These are phyloP conservation scores for Scalesia atractyloides DNA, from an alignment of 129 eudicot genomes.

Conservation along the genomic window DNA sequence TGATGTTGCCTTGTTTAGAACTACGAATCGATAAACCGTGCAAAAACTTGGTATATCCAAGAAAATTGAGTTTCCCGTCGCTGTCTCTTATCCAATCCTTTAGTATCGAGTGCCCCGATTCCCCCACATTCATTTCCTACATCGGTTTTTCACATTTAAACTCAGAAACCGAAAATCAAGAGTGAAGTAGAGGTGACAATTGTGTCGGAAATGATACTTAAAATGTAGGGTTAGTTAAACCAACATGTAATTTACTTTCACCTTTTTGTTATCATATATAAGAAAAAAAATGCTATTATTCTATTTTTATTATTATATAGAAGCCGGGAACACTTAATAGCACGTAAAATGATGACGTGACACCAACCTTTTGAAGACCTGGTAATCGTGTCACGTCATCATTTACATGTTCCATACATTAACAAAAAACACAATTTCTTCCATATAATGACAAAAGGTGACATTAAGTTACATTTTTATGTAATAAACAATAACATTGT, in stretches of 20 bases:
- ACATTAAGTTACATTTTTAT: background rate
- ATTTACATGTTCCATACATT: background rate
- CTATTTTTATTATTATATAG: background rate
- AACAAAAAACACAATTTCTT: background rate
- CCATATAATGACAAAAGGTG: background rate
- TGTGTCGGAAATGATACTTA: background rate
- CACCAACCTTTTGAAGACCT: too few species aligned
- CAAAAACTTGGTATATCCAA: slow-evolving; percentile 92
- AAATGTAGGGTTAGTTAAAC: background rate
- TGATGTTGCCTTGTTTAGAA: slow-evolving; percentile 59
- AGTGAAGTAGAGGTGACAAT: too few species aligned
- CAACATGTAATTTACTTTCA: background rate
- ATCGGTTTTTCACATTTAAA: slow-evolving; percentile 4
- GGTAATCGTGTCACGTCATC: too few species aligned
- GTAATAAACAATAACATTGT: background rate
- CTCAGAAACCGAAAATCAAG: background rate
- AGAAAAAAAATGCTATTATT: background rate
- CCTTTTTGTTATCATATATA: background rate
- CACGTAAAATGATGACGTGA: too few species aligned
- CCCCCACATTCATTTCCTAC: slow-evolving; percentile 80
- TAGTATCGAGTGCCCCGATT: slow-evolving; percentile 56
- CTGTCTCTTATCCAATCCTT: slow-evolving; percentile 81
- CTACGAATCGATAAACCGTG: slow-evolving; percentile 80
- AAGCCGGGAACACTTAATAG: background rate
- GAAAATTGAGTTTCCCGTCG: slow-evolving; percentile 73